Evolutionary conservation across 169 alveolate species (phyloP).

Genomic region (Miamiensis avidus): DNA sequence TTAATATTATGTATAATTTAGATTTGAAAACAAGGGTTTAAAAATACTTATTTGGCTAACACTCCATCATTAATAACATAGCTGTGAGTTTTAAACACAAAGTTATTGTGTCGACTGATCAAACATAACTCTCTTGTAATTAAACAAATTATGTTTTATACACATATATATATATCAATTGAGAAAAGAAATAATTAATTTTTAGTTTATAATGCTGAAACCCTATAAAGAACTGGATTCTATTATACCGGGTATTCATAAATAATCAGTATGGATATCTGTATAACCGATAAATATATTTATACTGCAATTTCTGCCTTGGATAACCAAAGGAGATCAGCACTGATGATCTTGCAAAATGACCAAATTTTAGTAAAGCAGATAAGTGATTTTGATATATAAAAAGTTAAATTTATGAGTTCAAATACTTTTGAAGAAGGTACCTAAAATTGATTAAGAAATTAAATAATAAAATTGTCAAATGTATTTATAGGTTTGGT

Average conservation of each 20-base stretch:
- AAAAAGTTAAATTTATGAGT: slow-evolving; percentile 4
- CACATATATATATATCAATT: too few relatives aligned
- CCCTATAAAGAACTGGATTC: slow-evolving; percentile 14
- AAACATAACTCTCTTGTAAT: neutral
- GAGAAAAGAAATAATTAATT: too few relatives aligned
- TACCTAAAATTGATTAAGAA: too few relatives aligned
- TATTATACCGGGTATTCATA: slow-evolving; percentile 13
- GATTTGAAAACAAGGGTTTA: neutral
- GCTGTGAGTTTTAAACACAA: neutral
- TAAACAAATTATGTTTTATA: too few relatives aligned
- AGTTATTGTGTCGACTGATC: neutral
- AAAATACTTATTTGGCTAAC: neutral
- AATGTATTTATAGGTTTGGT: slow-evolving; percentile 8
- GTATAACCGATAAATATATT: slow-evolving; percentile 6
- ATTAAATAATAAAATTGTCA: too few relatives aligned
- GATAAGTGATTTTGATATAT: neutral
- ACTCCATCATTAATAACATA: neutral
- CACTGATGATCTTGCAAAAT: slow-evolving; percentile 7
- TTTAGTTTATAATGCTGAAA: neutral
- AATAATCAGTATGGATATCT: neutral
- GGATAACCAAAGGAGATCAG: slow-evolving; percentile 1
- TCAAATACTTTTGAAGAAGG: too few relatives aligned
- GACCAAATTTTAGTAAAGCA: neutral
- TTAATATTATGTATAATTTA: too few relatives aligned
- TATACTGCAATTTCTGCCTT: slow-evolving; percentile 7